Percentiles rank a stretch among this genome's conserved stretches.
These are phyloP conservation scores for Tetrapisispora pingtungensis DNA, from an alignment of 805 yeast species.

Conservation along the genomic window DNA sequence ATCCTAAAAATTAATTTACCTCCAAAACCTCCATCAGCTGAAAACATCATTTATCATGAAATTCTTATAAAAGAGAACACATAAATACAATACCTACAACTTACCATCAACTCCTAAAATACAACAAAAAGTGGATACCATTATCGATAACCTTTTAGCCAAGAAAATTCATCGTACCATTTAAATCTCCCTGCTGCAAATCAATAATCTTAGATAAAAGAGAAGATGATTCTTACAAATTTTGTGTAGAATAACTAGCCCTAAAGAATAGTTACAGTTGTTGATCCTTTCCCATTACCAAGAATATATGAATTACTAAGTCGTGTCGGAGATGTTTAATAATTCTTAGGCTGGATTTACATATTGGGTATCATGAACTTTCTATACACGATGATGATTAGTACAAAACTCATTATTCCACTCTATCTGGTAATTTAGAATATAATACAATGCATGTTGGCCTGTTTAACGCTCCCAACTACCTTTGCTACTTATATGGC, in stretches of 20 bases:
- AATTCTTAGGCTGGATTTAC: conserved; percentile 8
- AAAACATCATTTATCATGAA: not conserved
- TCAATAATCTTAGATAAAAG: conserved; percentile 10
- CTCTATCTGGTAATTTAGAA: conserved; percentile 9
- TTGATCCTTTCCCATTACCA: conserved; percentile 8
- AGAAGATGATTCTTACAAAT: conserved; percentile 8
- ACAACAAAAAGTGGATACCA: conserved; percentile 2
- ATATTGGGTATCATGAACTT: conserved; percentile 10
- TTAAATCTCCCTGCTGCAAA: conserved; percentile 9
- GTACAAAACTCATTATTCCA: conserved; percentile 8
- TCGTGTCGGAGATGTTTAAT: conserved; percentile 2
- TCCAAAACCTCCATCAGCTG: not conserved
- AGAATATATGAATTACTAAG: conserved; percentile 4
- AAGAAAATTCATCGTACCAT: conserved; percentile 6
- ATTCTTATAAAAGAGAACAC: conserved; percentile 1
- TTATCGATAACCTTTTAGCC: conserved; percentile 6
- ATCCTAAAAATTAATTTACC: not conserved
- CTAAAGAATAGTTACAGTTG: conserved; percentile 7
- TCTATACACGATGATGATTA: conserved; percentile 5
- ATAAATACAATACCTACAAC: conserved; percentile 7
- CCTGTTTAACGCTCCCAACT: conserved; percentile 10
- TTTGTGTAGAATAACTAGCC: conserved; percentile 7
- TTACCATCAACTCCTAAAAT: conserved; percentile 8
- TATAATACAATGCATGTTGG: conserved; percentile 16
- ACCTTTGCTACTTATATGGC: conserved; percentile 15